A percentile compares a stretch with the other conserved stretches of the same genome.
Conservation (phyloP, 2,329 filamentous ascomycete genomes). For the Neonectria punicea region DNA sequence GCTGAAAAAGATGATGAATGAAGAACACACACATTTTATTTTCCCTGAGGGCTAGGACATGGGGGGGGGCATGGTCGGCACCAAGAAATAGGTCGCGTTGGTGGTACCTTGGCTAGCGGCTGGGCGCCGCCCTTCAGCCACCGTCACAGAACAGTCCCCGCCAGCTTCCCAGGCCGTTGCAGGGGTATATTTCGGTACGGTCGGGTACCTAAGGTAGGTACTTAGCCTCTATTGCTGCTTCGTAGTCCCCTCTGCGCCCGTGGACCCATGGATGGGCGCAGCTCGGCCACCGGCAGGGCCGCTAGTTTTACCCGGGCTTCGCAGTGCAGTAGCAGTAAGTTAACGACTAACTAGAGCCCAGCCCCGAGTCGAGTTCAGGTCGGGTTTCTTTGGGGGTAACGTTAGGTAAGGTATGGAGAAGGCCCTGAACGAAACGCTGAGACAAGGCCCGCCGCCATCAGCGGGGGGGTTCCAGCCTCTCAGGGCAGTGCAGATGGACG, state of each 20-base stretch:
- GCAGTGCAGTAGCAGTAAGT: not conserved
- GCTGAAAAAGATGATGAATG: not conserved
- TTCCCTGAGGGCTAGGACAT: not conserved
- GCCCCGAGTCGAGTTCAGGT: not conserved
- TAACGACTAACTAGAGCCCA: not conserved
- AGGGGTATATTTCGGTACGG: not conserved
- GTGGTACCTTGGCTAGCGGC: slow-evolving; percentile 5
- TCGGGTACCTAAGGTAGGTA: not conserved
- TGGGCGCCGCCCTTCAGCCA: slow-evolving; percentile 4
- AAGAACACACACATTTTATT: not conserved
- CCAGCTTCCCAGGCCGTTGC: not conserved
- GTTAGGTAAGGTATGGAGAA: not conserved
- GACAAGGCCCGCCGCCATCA: not conserved
- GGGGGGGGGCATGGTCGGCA: not conserved
- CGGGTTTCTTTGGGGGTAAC: too few relatives aligned
- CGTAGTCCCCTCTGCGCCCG: not conserved
- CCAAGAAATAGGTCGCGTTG: not conserved
- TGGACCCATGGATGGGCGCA: slow-evolving; percentile 4
- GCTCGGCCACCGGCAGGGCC: not conserved
- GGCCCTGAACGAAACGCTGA: not conserved
- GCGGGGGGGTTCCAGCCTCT: not conserved
- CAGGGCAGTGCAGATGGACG: not conserved
- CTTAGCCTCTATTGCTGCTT: too few relatives aligned
- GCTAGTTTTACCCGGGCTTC: not conserved
- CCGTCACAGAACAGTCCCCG: not conserved